Base-by-base conservation (phyloP, 2,329 filamentous ascomycete genomes). In the Metarhizium album region DNA sequence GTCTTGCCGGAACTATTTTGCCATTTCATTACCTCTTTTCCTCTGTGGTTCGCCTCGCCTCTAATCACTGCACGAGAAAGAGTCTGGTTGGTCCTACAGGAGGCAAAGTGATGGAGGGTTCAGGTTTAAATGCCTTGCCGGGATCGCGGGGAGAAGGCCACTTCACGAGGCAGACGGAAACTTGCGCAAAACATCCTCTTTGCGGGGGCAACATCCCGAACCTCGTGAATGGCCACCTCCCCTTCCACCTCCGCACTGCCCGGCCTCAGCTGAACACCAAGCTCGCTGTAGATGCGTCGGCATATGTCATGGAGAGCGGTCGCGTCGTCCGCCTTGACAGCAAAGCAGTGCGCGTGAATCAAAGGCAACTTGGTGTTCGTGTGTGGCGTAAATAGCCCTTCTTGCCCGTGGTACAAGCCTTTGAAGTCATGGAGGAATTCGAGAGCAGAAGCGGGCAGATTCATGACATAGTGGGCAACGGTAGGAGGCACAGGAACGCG, bases 111-210 rank as follows among this genome's bases (percentile, higher is more conserved):
- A 22, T 22, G 9, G 38, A 14, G 8, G 20, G 20, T 11, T 13
- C 9, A 14, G 8, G 20, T 24, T 24, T 24, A 27, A 22, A 37
- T 43, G 24, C 20, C 20, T 42, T n/a, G 38, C 45, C 37, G 46
- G 22, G 54, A 54, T 46, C 64, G 63, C 45, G 69, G 55, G 23
- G 78, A 75, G 70, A 95, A 96, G 14, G 90, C 93, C 5, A 96
- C 87, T 59, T 87, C 82, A 33, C 74, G 69, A 2, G 93, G 93
- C 53, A 98, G 64, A 55, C 90, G 80, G 69, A 98, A 97, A 58
- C 83, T 94, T 29, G 89, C 91, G 67, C 93, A 97, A 67, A 91
- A 97, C 90, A 96, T 96, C 63, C 86, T 80, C 75, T 98, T 98
- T 62, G 88, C 85, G 4, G 93, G 93, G 52, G 90, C 87, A 50